Evolutionary conservation across 495 filamentous ascomycete species (phyloP), one percentile per base, ranked within the genome.

Genomic region (Cladorrhinum samala): DNA sequence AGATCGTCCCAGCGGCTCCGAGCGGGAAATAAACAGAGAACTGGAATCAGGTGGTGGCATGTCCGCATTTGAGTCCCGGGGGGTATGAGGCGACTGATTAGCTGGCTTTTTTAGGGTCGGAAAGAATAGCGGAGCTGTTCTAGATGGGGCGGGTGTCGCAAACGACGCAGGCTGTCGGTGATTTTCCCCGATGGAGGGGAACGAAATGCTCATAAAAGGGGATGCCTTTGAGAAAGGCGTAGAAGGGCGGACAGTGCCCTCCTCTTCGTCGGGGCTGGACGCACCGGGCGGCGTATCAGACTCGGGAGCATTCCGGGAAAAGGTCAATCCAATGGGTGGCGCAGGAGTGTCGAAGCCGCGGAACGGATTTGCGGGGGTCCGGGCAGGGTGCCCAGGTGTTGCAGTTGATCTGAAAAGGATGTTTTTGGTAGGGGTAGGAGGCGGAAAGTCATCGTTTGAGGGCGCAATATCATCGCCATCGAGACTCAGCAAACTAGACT

Each of bases 361-460:
- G 2, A 61, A 57, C 20, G 54, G 43, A 9, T 53, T 33, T 11
- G 11, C 44, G 6, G 67, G 66, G 2, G 66, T 61, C 44, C 59
- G 59, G 19, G 57, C 57, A 53, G 54, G 42, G 36, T 56, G 53
- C 7, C 39, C 57, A 30, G 59, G 59, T 9, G 57, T 51, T 3
- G 56, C 49, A 13, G 58, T 54, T 19, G 55, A 65, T 61, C 60
- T 71, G 61, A 57, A 57, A 21, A 66, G 57, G 2, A 77, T 65
- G 57, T 84, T 85, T 69, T 95, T 97, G 1, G 94, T 97, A 2
- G 93, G 93, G 9, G 93, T 98, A 9, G 91, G 91, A 19, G 91
- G 91, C 17, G 91, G 91, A 20, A 94, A 71, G 18, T 95, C 88
- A 56, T 92, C 89, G 36, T 75, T 78, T 41, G 57, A 48, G 16